Evolutionary conservation across 73 alveolate genomes (phyloP).

Genomic region (Blepharisma japonicum): DNA sequence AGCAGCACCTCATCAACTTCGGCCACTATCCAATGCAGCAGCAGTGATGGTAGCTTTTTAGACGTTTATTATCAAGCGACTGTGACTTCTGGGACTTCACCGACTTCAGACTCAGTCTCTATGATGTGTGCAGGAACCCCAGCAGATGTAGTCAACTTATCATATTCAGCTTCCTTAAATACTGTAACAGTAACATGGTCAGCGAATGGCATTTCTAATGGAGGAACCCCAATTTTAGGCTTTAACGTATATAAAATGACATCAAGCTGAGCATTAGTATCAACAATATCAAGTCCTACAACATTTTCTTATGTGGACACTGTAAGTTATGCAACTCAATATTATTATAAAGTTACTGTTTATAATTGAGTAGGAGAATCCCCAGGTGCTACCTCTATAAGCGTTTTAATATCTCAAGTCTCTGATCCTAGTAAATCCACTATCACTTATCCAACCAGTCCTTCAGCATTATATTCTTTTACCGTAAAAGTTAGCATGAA

Average conservation of each 20-base stretch:
- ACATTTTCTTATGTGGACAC: not conserved
- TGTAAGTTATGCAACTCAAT: not conserved
- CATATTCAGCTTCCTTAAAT: not conserved
- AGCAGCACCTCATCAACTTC: not conserved
- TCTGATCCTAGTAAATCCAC: not conserved
- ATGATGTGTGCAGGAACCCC: constrained; percentile 13
- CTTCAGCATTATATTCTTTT: not conserved
- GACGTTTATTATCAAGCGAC: not conserved
- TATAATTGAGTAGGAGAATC: constrained; percentile 19
- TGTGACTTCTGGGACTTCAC: not conserved
- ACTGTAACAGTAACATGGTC: constrained; percentile 6
- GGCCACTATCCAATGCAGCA: not conserved
- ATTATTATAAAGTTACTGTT: constrained; percentile 1
- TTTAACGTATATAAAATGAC: no score
- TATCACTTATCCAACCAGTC: not conserved
- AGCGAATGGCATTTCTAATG: not conserved
- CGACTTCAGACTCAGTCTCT: not conserved
- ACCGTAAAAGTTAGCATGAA: not conserved
- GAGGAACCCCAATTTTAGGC: no score
- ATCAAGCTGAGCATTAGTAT: no score
- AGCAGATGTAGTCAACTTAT: not conserved
- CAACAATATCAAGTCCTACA: no score
- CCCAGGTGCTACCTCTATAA: not conserved
- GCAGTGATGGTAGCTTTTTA: not conserved
- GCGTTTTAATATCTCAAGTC: not conserved